These are phyloP conservation scores for Colletotrichum gloeosporioides DNA, from an alignment of 2,329 filamentous ascomycete species.

Conservation along the genomic window DNA sequence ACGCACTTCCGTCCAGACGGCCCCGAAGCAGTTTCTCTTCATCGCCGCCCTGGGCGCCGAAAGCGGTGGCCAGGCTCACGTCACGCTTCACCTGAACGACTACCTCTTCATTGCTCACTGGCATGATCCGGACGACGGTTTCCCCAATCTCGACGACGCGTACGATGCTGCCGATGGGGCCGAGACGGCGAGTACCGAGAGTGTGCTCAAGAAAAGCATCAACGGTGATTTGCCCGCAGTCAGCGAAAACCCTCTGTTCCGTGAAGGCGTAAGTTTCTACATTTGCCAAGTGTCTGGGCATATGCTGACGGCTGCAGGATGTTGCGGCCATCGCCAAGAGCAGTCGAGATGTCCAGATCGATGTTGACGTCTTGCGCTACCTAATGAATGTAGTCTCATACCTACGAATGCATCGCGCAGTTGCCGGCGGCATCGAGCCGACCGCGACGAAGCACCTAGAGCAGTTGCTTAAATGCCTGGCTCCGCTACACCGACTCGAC, in stretches of 20 bases:
- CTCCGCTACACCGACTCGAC: constrained; percentile 79
- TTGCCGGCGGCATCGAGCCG: constrained; percentile 79
- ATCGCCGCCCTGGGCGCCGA: constrained; percentile 69
- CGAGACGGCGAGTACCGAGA: constrained; percentile 42
- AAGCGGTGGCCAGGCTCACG: constrained; percentile 50
- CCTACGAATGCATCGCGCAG: constrained; percentile 85
- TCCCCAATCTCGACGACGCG: constrained; percentile 74
- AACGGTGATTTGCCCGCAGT: not conserved
- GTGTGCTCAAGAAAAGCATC: constrained; percentile 48
- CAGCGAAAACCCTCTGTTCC: constrained; percentile 39
- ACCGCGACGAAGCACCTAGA: constrained; percentile 80
- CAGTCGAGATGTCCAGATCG: constrained; percentile 65
- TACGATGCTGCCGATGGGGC: constrained; percentile 37
- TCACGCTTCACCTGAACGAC: constrained; percentile 73
- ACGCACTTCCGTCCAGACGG: constrained; percentile 73
- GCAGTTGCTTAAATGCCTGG: constrained; percentile 73
- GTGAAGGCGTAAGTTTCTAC: constrained; percentile 43
- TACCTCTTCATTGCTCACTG: constrained; percentile 88
- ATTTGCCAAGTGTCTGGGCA: not conserved
- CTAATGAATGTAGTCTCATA: constrained; percentile 88
- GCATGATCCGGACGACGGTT: constrained; percentile 75
- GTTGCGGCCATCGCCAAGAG: constrained; percentile 66
- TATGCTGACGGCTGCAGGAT: constrained; percentile 41
- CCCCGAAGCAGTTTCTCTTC: constrained; percentile 81
- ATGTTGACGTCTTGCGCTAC: constrained; percentile 82